These are phyloP conservation scores for Hygrocybe punicea DNA, from an alignment of 768 basidiomycete genomes.

Conservation along the genomic window DNA sequence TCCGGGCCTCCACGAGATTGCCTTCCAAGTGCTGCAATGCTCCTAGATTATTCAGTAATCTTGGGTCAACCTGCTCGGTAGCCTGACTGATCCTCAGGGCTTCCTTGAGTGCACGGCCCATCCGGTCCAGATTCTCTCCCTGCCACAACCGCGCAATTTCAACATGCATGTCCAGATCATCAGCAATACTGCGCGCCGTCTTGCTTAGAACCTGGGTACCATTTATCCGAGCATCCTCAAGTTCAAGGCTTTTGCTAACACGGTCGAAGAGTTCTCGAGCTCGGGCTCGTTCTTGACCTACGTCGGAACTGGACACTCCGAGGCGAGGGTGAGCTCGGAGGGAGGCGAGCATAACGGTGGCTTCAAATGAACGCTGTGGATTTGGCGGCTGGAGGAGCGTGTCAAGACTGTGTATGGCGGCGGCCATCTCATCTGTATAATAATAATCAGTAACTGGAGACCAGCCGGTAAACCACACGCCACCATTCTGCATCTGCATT, in stretches of 20 bases:
- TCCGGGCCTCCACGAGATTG: constrained; percentile 51
- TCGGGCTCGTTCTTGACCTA: constrained; percentile 62
- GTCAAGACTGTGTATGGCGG: constrained; percentile 83
- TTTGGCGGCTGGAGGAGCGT: constrained; percentile 67
- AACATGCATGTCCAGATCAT: constrained; percentile 85
- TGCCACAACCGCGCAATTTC: constrained; percentile 91
- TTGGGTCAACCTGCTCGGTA: constrained; percentile 51
- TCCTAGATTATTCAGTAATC: constrained; percentile 78
- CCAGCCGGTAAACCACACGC: constrained; percentile 3
- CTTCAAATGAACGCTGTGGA: constrained; percentile 70
- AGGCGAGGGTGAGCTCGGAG: constrained; percentile 81
- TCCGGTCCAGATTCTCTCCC: constrained; percentile 70
- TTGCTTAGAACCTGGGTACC: constrained; percentile 37
- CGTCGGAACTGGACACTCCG: constrained; percentile 71
- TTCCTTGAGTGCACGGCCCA: constrained; percentile 67
- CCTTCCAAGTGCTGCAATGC: constrained; percentile 70
- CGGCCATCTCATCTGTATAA: constrained; percentile 70
- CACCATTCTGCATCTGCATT: constrained; percentile 80
- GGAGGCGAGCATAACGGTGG: constrained; percentile 84
- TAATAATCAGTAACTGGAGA: constrained; percentile 1
- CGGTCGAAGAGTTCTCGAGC: constrained; percentile 84
- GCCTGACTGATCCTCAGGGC: constrained; percentile 64
- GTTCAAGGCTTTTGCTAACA: constrained; percentile 61
- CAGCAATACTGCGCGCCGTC: constrained; percentile 52
- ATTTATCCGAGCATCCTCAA: constrained; percentile 52